A percentile compares a stretch with the other conserved stretches of the same genome.
Conservation (phyloP, 2,329 filamentous ascomycete genomes). For the Xylaria sp. region DNA sequence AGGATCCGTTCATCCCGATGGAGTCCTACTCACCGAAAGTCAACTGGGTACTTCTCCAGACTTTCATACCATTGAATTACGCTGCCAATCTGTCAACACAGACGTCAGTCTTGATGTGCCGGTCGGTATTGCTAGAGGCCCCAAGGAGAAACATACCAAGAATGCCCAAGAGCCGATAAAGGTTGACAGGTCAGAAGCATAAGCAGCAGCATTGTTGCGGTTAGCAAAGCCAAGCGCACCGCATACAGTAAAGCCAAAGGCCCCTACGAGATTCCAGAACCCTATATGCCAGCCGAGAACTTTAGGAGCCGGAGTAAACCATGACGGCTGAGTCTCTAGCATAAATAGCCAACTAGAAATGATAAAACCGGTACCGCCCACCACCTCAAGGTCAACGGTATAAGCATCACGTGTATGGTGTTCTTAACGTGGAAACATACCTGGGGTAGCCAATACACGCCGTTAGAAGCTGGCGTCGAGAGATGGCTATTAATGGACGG, state of each 20-base stretch:
- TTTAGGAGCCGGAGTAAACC: conserved; percentile 17
- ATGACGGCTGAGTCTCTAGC: conserved; percentile 23
- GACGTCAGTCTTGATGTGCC: background rate
- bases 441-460: conserved; percentile 24
- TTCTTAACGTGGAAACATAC: background rate
- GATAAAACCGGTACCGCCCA: conserved; percentile 21
- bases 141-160: conserved; percentile 6
- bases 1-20: background rate
- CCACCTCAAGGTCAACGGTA: conserved; percentile 7
- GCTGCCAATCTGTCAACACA: conserved; percentile 16
- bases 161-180: conserved; percentile 25
- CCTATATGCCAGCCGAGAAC: conserved; percentile 25
- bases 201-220: conserved; percentile 10
- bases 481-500: conserved; percentile 17
- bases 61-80: conserved; percentile 25
- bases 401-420: background rate
- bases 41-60: conserved; percentile 19
- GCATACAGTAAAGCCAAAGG: conserved; percentile 18
- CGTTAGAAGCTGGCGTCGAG: conserved; percentile 6
- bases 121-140: background rate
- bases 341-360: conserved; percentile 21
- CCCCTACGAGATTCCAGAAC: conserved; percentile 25
- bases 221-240: conserved; percentile 19
- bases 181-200: conserved; percentile 16
- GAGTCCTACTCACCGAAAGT: conserved; percentile 1